Base-by-base conservation (phyloP, 1,284 basidiomycete species). In the Leccinum glutinopallens region DNA sequence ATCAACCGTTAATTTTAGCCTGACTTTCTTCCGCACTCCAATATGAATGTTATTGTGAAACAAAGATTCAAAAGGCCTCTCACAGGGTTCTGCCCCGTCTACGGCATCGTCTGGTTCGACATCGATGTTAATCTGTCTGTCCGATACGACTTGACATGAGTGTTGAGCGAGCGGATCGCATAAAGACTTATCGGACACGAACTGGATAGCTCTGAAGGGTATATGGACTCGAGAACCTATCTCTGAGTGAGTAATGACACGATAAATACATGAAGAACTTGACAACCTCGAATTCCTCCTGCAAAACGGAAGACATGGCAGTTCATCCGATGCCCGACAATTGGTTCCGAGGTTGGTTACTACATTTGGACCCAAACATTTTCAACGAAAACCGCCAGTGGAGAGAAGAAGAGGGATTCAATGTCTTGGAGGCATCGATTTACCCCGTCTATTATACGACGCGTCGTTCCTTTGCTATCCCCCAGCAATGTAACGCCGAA, bases 211-310 rank as follows among this genome's bases (percentile, higher is more conserved):
- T 98, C 96, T 71, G 94, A 90, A 9, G 96, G 91, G 78, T 97
- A 98, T 77, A 98, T 98, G 25, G 94, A 91, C 81, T 97, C 95
- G 70, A 98, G 87, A 32, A 97, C 95, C 92, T 97, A 74, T 61
- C 59, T 58, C 41, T 63, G 53, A 41, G 39, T 70, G 61, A 70
- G 70, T 49, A 62, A 61, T 43, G 39, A 43, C 32, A 51, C n/a
- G 32, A 15, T 35, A 49, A 33, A 62, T 58, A 61, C 61, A 59
- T 53, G 39, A 64, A 59, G 60, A 61, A 66, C 35, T 57, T 64
- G 71, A 63, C 64, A 71, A 96, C 95, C 87, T 97, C 95, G 70
- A 96, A 88, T 79, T 97, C 95, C 79, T 97, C 95, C 61, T 84
- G 77, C 58, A 92, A 78, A 69, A 90, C 85, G 60, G 83, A 81